These are phyloP conservation scores for Dryas integrifolia DNA, from an alignment of 331 rosid genomes.

Conservation along the genomic window DNA sequence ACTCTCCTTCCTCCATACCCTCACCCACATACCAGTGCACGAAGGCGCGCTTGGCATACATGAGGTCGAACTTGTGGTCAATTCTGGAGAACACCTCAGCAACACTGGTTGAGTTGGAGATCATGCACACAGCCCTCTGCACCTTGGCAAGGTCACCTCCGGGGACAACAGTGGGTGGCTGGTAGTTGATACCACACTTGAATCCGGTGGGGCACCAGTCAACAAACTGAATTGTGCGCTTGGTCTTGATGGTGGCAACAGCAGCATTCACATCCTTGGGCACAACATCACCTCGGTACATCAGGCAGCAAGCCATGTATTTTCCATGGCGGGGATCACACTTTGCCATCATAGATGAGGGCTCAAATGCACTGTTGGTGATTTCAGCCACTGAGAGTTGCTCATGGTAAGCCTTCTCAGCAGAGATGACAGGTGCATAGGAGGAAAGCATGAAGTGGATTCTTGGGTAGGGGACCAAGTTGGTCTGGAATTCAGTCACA, in stretches of 20 bases:
- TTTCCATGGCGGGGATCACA: slow-evolving; percentile 93
- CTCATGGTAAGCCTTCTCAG: slow-evolving; percentile 85
- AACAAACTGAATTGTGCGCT: slow-evolving; percentile 84
- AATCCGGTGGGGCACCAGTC: slow-evolving; percentile 97
- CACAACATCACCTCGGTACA: slow-evolving; percentile 94
- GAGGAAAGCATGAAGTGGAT: slow-evolving; percentile 96
- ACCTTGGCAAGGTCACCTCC: slow-evolving; percentile 93
- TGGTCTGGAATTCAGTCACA: slow-evolving; percentile 87
- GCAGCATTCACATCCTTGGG: slow-evolving; percentile 93
- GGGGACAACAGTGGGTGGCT: slow-evolving; percentile 86
- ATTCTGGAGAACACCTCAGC: slow-evolving; percentile 89
- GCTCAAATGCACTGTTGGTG: slow-evolving; percentile 88
- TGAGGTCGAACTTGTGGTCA: slow-evolving; percentile 85
- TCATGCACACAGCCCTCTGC: slow-evolving; percentile 91
- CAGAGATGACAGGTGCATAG: slow-evolving; percentile 81
- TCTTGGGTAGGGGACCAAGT: slow-evolving; percentile 85
- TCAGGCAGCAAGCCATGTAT: slow-evolving; percentile 89
- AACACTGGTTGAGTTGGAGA: slow-evolving; percentile 83
- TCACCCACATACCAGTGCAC: slow-evolving; percentile 96
- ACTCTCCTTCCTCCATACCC: slow-evolving; percentile 96
- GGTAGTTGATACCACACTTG: slow-evolving; percentile 89
- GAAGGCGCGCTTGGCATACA: slow-evolving; percentile 88
- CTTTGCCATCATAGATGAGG: slow-evolving; percentile 95
- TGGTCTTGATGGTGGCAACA: slow-evolving; percentile 79
- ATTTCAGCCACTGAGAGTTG: slow-evolving; percentile 88